Base-by-base conservation (phyloP, 768 basidiomycete genomes). In the Amanita rubescens region DNA sequence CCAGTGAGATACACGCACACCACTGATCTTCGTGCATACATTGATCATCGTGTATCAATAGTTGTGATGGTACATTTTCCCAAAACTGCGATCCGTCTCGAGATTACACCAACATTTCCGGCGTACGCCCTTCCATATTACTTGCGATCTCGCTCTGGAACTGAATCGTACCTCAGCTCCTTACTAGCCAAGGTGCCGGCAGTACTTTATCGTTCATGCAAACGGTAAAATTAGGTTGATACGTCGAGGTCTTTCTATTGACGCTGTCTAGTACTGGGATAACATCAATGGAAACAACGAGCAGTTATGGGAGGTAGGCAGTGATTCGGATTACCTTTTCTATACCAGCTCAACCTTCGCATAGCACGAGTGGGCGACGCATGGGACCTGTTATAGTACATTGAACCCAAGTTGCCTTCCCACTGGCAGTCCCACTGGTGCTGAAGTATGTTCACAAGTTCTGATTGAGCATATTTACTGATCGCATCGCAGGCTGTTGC, bases 31-130 rank as follows among this genome's bases (percentile, higher is more conserved):
- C 15, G 33, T 10, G 17, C 27, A 30, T 30, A 17, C 19, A 6
- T 25, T 43, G 5, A 19, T 22, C 24, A 20, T 33, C 2, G 39
- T 20, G 15, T 7, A 42, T 22, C 11, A 3, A 19, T 45, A 53
- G 51, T 33, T 53, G 51, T n/a, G 51, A 53, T 37, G 49, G 48
- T 33, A 65, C 63, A 20, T 65, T 39, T 30, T 51, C 54, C 4
- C 8, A 37, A 20, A 62, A 53, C 44, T 65, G 64, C 46, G 64
- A 65, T 54, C 55, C 64, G 15, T 63, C 64, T 32, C 52, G 64
- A 32, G 64, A 53, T n/a, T 65, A 65, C 41, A 64, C 60, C 24
- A 46, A 39, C 24, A 60, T 65, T 22, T 1, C 49, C 15, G 35
- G 53, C 14, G 64, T 64, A 41, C 42, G 60, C 33, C 15, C 15